Base-by-base conservation (phyloP, 495 filamentous ascomycete species). In the Bacidia rubella region DNA sequence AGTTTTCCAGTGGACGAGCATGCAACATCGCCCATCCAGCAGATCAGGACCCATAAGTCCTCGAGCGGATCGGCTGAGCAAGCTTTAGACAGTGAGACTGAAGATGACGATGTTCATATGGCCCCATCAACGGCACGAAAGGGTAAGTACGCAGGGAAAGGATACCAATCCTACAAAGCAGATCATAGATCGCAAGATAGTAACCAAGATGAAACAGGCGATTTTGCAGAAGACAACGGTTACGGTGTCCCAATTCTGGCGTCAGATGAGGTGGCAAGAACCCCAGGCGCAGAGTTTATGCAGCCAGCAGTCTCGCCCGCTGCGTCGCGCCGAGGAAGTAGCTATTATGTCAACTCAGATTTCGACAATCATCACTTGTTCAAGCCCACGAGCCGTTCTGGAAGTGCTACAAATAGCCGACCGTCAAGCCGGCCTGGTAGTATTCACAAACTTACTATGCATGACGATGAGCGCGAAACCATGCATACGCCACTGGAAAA, bases 191-290 rank as follows among this genome's bases (percentile, higher is more conserved):
- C 67, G 7, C 60, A 62, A 25, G 66, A 62, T 17, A 74, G 64
- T 64, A 81, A 64, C 60, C 69, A 56, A 2, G 73, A 75, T 7
- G 66, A 67, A 19, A 67, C 73, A 20, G 72, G 70, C 39, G 72
- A 68, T 5, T 70, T 67, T 57, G 64, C 67, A 47, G 73, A 77
- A 2, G 79, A 86, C 51, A 64, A 64, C 51, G 72, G 67, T 17
- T 77, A 77, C 58, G 65, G 71, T 22, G 76, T 77, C n/a, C 87
- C 90, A 0, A 97, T 99, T 54, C 70, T 99, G 40, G 93, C 92
- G 19, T 78, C 87, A 1, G 92, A 99, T 61, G 90, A 97, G 66
- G 75, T 95, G 17, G 80, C 84, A 46, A 95, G 92, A 62, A 80
- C 87, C 41, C 76, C 78, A 0, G 72, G 69, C 60, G 71, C 74